These are phyloP conservation scores for Penicillium robsamsonii DNA, from an alignment of 495 filamentous ascomycete genomes.

Conservation along the genomic window DNA sequence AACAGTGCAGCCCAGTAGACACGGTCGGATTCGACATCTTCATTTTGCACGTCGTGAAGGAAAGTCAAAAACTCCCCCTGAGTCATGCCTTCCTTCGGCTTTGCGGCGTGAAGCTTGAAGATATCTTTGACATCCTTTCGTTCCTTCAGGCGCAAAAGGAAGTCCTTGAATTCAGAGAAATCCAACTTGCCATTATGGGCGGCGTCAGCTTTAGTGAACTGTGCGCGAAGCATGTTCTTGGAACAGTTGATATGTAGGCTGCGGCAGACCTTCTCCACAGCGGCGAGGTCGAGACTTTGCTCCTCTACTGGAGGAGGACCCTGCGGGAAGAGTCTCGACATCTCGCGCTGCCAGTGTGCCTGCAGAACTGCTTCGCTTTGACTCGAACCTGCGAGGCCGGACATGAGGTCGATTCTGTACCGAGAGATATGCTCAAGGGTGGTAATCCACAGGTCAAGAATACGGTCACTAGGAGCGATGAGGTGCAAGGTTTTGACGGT, in stretches of 20 bases:
- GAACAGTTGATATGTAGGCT: constrained; percentile 87
- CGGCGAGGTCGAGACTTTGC: constrained; percentile 69
- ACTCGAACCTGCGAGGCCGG: constrained; percentile 70
- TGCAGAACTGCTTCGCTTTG: constrained; percentile 75
- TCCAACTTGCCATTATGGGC: constrained; percentile 60
- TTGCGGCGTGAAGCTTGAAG: constrained; percentile 53
- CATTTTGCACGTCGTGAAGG: constrained; percentile 67
- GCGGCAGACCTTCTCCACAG: constrained; percentile 78
- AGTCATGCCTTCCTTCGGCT: constrained; percentile 61
- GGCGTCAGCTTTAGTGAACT: constrained; percentile 72
- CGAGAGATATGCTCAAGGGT: constrained; percentile 76
- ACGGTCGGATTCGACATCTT: constrained; percentile 66
- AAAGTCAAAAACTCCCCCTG: constrained; percentile 73
- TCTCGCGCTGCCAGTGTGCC: constrained; percentile 83
- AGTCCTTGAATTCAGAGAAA: constrained; percentile 75
- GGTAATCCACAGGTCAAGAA: constrained; percentile 74
- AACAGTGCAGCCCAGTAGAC: constrained; percentile 72
- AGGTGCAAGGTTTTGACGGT: constrained; percentile 78
- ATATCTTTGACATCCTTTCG: constrained; percentile 75
- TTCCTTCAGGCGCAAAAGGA: constrained; percentile 77
- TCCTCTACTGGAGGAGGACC: constrained; percentile 55
- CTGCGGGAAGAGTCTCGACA: constrained; percentile 63
- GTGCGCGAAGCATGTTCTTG: constrained; percentile 65
- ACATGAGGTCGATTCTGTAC: constrained; percentile 84
- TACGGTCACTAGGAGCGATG: constrained; percentile 66